phyloP scores from a whole-genome alignment of 2,329 filamentous ascomycete species.

The Periconia sp. region DNA sequence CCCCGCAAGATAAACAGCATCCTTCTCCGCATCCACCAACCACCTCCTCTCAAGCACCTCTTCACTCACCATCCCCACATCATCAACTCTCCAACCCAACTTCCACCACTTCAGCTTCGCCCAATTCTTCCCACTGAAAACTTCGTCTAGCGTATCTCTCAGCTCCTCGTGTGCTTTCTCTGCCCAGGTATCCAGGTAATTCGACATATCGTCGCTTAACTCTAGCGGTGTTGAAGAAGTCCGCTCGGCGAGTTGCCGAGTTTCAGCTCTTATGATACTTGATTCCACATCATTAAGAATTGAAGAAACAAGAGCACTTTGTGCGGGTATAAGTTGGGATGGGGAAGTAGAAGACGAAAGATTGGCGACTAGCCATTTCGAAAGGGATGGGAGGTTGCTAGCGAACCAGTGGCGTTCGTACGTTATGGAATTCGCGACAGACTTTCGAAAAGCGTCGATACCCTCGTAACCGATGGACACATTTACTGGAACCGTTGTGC shows the following conservation, averaged over 20 bases:
- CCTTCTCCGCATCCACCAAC: constrained; percentile 77
- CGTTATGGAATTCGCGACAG: constrained; percentile 70
- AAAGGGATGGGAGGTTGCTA: constrained; percentile 70
- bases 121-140: constrained; percentile 80
- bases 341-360: constrained; percentile 35
- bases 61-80: constrained; percentile 81
- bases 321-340: constrained; percentile 65
- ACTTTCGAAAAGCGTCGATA: constrained; percentile 70
- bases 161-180: constrained; percentile 83
- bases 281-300: constrained; percentile 63
- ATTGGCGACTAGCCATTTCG: constrained; percentile 64
- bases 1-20: constrained; percentile 82
- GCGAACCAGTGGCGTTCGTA: constrained; percentile 78
- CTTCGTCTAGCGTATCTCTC: constrained; percentile 76
- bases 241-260: constrained; percentile 42
- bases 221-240: constrained; percentile 46
- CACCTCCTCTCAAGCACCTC: constrained; percentile 80
- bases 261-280: constrained; percentile 59
- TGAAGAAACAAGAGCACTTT: constrained; percentile 71
- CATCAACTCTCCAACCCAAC: constrained; percentile 92
- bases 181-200: constrained; percentile 73
- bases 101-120: constrained; percentile 90
- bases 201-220: constrained; percentile 59
- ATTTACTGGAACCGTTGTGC: constrained; percentile 61
- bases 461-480: constrained; percentile 67